Evolutionary conservation across 2,329 filamentous ascomycete species (phyloP), one percentile per base, ranked within the genome.

Genomic region (Clarireedia homoeocarpa): DNA sequence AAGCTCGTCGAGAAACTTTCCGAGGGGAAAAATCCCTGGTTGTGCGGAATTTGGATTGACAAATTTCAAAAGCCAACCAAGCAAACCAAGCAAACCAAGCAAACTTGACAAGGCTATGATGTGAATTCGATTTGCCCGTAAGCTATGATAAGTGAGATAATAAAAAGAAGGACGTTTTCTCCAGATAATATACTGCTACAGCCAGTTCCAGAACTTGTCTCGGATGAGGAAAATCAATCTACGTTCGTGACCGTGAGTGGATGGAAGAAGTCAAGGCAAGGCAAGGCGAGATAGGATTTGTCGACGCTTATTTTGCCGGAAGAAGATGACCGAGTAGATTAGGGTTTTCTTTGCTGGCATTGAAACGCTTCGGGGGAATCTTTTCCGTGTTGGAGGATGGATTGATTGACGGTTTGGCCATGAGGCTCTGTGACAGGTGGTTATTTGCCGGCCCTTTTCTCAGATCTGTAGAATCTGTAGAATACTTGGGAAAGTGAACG

Each of bases 51-150:
- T 30, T 49, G 17, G 10, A 27, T 6, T 15, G 15, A 1, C 20
- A 23, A n/a, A 20, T 42, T 5, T 38, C 15, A 38, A 27, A 53
- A 42, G 51, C 20, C 2, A 20, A 20, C 20, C 20, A 20, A 20
- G 20, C 20, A 20, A 20, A 20, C 20, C 20, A 40, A 54, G 48
- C 44, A 54, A 40, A 49, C 24, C 44, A 24, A 49, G 51, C 36
- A 49, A 49, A 49, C 34, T 42, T 17, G 52, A 54, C 52, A 54
- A 54, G 52, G 45, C 52, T 54, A 30, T 54, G 30, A 54, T 23
- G 47, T 12, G 20, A 20, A 20, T 20, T 20, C 20, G 20, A 20
- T 20, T 20, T 20, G 20, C 20, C 20, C 20, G 20, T 20, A 20
- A 20, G 20, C 20, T 20, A 20, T 20, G 20, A 20, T 3, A 20